Percentiles rank a stretch among this genome's conserved stretches.
Conservation (phyloP, 129 eudicot species). For the Tagetes patula region DNA sequence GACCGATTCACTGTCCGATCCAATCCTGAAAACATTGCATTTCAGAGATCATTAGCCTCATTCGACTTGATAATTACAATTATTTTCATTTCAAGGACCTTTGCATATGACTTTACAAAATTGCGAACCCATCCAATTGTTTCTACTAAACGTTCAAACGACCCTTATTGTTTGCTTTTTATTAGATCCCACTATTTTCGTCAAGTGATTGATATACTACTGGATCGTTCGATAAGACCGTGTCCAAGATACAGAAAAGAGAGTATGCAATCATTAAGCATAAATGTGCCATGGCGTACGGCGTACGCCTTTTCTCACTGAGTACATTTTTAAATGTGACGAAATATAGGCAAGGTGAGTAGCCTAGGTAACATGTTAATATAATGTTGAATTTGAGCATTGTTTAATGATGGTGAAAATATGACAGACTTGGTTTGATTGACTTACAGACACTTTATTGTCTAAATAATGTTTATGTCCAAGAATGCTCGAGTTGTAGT, state of each 20-base stretch:
- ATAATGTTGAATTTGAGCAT: neutral
- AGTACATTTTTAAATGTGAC: neutral
- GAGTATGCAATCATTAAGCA: constrained; percentile 47
- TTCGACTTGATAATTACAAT: neutral
- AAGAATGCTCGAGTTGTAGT: no score
- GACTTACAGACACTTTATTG: neutral
- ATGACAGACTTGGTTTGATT: neutral
- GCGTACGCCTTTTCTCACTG: constrained; percentile 55
- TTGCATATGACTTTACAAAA: constrained; percentile 4
- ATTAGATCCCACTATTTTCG: neutral
- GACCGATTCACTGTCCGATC: no score
- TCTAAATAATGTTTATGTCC: no score
- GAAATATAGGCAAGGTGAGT: neutral
- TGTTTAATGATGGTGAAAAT: neutral
- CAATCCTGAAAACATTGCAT: no score
- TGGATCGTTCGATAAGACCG: no score
- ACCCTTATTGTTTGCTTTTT: no score
- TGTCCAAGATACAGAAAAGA: constrained; percentile 27
- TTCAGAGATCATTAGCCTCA: no score
- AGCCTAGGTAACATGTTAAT: neutral
- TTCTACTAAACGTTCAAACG: no score
- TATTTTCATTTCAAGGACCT: neutral
- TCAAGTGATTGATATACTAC: no score
- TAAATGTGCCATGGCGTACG: constrained; percentile 50
- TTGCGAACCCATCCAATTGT: neutral